phyloP scores from a whole-genome alignment of 805 yeast genomes.

The Yarrowia hollandica region DNA sequence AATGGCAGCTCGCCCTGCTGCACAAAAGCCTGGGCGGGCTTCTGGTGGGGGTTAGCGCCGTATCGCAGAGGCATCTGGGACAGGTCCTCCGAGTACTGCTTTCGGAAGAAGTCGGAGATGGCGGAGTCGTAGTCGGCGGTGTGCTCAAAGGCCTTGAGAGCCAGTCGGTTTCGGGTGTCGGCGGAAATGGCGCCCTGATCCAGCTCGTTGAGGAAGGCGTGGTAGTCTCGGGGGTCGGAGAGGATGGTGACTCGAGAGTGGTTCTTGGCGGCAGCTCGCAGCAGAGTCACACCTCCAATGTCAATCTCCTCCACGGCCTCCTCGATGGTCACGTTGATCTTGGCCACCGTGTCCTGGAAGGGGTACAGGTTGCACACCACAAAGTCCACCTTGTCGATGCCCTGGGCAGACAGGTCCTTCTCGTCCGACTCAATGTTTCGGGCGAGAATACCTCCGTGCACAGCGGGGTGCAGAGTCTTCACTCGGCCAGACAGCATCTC shows the following conservation, averaged over 20 bases:
- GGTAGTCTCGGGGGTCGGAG: constrained; percentile 92
- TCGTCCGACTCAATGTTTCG: constrained; percentile 90
- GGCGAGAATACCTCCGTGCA: constrained; percentile 91
- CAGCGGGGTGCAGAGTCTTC: constrained; percentile 97
- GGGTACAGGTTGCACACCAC: constrained; percentile 98
- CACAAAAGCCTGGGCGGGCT: constrained; percentile 97
- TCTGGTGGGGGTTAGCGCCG: constrained; percentile 99
- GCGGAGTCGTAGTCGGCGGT: constrained; percentile 97
- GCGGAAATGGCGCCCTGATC: constrained; percentile 67
- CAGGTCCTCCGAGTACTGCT: constrained; percentile 86
- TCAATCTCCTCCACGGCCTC: constrained; percentile 99
- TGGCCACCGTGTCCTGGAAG: constrained; percentile 94
- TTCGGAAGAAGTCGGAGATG: constrained; percentile 95
- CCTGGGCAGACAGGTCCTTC: constrained; percentile 80
- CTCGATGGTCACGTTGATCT: constrained; percentile 89
- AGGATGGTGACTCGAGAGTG: constrained; percentile 94
- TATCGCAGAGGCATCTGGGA: constrained; percentile 93
- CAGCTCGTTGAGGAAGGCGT: constrained; percentile 81
- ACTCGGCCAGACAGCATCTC: constrained; percentile 99
- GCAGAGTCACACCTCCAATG: constrained; percentile 95
- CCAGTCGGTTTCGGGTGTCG: constrained; percentile 76
- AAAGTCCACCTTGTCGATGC: constrained; percentile 92
- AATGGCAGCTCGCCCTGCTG: constrained; percentile 86
- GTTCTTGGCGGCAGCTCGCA: constrained; percentile 98
- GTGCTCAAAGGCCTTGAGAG: constrained; percentile 96